Conservation (phyloP, 1,284 basidiomycete species). For the Rhodotorula sp. region DNA sequence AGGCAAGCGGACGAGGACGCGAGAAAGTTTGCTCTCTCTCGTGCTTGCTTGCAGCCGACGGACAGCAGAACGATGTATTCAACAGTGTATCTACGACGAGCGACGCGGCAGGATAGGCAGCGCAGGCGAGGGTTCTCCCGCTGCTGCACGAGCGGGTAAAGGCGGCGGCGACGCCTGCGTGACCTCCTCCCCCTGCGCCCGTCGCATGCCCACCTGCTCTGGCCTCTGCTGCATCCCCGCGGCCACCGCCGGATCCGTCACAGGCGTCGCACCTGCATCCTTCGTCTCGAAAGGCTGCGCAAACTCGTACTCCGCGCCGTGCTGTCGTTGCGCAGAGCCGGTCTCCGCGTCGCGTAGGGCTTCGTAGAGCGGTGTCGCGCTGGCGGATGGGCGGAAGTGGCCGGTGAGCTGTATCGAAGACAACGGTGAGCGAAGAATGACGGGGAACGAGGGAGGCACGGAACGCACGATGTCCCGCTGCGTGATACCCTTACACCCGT, state of each 20-base stretch:
- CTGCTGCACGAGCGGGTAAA: no score
- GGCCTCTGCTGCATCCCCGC: no score
- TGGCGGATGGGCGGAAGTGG: conserved; percentile 51
- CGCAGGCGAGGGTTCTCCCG: no score
- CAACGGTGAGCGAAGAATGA: not conserved
- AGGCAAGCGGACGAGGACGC: not conserved
- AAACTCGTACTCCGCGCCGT: conserved; percentile 39
- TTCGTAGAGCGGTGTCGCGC: conserved; percentile 49
- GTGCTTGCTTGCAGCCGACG: no score
- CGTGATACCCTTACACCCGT: conserved; percentile 46
- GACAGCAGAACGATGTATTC: no score
- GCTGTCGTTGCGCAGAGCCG: conserved; percentile 52
- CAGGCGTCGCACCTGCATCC: conserved; percentile 14
- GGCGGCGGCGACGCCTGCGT: not conserved
- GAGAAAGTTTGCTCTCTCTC: no score
- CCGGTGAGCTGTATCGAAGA: conserved; percentile 39
- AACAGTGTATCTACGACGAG: no score
- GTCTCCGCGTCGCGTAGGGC: conserved; percentile 55
- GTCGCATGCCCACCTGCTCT: no score
- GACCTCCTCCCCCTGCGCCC: not conserved
- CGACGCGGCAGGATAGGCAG: no score
- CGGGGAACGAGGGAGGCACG: not conserved
- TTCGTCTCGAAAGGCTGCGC: conserved; percentile 32
- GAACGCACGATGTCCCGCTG: conserved; percentile 51
- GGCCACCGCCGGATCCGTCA: not conserved